phyloP scores from a whole-genome alignment of 116 monocot species.

The Posidonia oceanica region DNA sequence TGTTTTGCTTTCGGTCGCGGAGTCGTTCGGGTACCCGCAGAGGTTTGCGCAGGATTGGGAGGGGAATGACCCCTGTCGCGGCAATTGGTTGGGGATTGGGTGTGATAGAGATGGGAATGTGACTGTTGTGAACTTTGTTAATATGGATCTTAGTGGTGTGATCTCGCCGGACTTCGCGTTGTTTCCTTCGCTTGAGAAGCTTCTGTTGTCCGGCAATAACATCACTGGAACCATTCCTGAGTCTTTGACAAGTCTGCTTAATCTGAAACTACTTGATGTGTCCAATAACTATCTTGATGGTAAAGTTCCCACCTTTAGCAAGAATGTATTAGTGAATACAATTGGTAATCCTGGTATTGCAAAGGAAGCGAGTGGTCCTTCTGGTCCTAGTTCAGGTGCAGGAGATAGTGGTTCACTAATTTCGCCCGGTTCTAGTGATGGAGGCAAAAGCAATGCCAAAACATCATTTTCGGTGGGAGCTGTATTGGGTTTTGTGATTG shows the following conservation, averaged over 20 bases:
- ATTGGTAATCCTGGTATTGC: slow-evolving; percentile 58
- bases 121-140: slow-evolving; percentile 53
- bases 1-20: slow-evolving; percentile 28
- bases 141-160: slow-evolving; percentile 48
- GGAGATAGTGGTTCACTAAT: not conserved
- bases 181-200: slow-evolving; percentile 39
- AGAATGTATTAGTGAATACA: slow-evolving; percentile 34
- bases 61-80: slow-evolving; percentile 63
- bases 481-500: slow-evolving; percentile 37
- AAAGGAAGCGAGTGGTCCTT: slow-evolving; percentile 9
- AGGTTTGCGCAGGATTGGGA: slow-evolving; percentile 57
- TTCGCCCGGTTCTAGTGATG: not conserved
- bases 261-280: slow-evolving; percentile 52
- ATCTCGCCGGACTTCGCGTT: slow-evolving; percentile 47
- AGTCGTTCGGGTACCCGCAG: slow-evolving; percentile 41
- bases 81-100: slow-evolving; percentile 43
- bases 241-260: slow-evolving; percentile 23
- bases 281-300: slow-evolving; percentile 59
- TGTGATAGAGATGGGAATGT: slow-evolving; percentile 56
- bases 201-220: slow-evolving; percentile 52
- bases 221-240: slow-evolving; percentile 51
- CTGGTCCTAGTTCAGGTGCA: slow-evolving; percentile 1
- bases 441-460: not conserved
- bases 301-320: slow-evolving; percentile 37
- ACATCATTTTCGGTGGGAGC: slow-evolving; percentile 11